Evolutionary conservation across 306 rosid genomes (phyloP).

Genomic region (Vachellia pachyceras): DNA sequence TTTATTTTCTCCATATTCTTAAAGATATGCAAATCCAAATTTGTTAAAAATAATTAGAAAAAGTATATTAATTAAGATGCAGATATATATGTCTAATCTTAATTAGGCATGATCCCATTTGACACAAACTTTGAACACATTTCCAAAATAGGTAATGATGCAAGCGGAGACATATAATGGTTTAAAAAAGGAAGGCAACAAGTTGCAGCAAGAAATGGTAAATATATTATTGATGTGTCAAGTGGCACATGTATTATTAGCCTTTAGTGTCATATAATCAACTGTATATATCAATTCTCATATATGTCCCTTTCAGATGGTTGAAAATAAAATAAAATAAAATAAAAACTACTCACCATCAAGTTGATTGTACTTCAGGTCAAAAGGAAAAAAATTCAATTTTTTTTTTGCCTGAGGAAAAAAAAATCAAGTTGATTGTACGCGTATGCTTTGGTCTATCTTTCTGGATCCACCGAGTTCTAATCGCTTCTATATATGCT

Average conservation of each 20-base stretch:
- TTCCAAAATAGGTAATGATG: background rate
- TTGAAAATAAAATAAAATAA: background rate
- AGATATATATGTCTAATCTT: too few relatives aligned
- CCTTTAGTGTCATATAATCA: background rate
- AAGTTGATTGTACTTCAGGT: background rate
- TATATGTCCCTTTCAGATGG: background rate
- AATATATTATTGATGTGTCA: background rate
- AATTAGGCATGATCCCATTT: background rate
- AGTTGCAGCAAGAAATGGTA: background rate
- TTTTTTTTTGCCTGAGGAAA: too few relatives aligned
- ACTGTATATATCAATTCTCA: too few relatives aligned
- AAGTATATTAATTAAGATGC: too few relatives aligned
- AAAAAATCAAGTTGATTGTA: background rate
- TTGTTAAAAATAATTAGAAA: too few relatives aligned
- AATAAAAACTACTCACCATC: background rate
- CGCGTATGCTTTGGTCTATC: background rate
- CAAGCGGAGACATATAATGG: background rate
- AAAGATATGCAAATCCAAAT: too few relatives aligned
- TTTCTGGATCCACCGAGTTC: background rate
- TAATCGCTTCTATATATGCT: background rate
- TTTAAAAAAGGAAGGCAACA: background rate
- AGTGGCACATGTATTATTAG: background rate
- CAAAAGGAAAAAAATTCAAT: too few relatives aligned
- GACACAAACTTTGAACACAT: background rate
- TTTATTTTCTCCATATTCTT: too few relatives aligned